Percentiles rank a stretch among this genome's conserved stretches.
Evolutionary conservation across 192 early-diverging fungal genomes (phyloP).

Genomic region (Coemansia sp.): DNA sequence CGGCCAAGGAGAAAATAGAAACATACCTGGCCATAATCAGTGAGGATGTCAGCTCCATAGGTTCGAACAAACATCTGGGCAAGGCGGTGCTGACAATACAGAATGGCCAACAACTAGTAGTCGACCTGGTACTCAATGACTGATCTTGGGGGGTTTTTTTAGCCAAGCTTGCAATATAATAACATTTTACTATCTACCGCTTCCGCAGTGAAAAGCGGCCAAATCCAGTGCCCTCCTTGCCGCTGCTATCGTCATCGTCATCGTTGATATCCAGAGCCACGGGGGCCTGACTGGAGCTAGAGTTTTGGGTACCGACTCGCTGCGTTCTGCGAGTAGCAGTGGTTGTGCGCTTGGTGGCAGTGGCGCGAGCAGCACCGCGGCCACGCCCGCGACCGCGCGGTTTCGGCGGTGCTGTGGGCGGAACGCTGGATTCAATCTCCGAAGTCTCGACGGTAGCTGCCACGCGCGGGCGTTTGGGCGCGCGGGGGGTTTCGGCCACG

Average conservation of each 20-base stretch:
- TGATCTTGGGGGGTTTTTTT: too few relatives aligned
- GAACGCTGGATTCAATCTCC: slow-evolving; percentile 6
- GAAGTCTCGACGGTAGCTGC: not conserved
- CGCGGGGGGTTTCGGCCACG: not conserved
- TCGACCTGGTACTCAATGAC: too few relatives aligned
- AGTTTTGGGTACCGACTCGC: slow-evolving; percentile 3
- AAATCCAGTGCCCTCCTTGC: slow-evolving; percentile 1
- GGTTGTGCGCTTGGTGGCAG: not conserved
- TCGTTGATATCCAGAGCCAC: slow-evolving; percentile 9
- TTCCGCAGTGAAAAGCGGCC: slow-evolving; percentile 29
- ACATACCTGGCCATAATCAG: too few relatives aligned
- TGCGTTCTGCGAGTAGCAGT: not conserved
- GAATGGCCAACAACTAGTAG: too few relatives aligned
- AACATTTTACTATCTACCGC: not conserved
- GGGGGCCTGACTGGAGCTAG: slow-evolving; percentile 19
- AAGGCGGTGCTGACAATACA: too few relatives aligned
- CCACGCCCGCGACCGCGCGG: slow-evolving; percentile 12
- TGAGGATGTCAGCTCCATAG: too few relatives aligned
- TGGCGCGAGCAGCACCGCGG: not conserved
- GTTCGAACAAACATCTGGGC: too few relatives aligned
- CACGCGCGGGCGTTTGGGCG: not conserved
- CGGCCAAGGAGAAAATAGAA: too few relatives aligned
- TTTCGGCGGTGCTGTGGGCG: not conserved
- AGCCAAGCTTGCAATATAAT: too few relatives aligned
- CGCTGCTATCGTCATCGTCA: slow-evolving; percentile 8